Base-by-base conservation (phyloP, 352 stramenopile genomes). In the Phytophthora quininea region DNA sequence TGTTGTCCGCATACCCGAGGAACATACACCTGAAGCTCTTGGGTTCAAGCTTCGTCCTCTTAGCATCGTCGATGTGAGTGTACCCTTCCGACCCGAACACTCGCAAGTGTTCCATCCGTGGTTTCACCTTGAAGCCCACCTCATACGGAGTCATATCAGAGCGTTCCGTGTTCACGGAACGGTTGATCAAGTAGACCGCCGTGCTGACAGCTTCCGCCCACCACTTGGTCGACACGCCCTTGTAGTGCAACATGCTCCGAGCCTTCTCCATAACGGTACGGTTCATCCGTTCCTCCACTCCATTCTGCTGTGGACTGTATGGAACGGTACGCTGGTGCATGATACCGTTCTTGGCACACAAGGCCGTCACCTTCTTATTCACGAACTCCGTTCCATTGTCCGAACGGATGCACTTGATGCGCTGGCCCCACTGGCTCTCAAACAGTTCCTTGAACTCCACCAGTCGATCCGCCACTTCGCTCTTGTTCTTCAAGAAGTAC, bases 151-250 rank as follows among this genome's bases (percentile, higher is more conserved):
- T 74, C 4, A n/a, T 51, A 12, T 15, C 45, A 4, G 14, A 10
- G 9, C 24, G 1, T 11, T 14, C 8, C 4, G 29, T 49, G 37
- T 53, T 71, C 2, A 52, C 15, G 12, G 54, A 30, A 2, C 68
- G 56, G 53, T 74, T 77, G 24, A 70, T 51, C 5, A 74, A 14
- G 43, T 70, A 76, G 6, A 67, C 37, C 2, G 64, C 71, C 1
- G 67, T 77, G 38, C 64, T 71, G 0, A 74, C 47, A 1, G 68
- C 67, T 46, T 76, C 67, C 4, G 54, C 67, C 67, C 68, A 76
- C 67, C 67, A 76, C 1, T 58, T 11, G 35, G 14, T 60, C 1
- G 54, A 15, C 5, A 76, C 15, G 1, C n/a, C 11, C 24, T 70
- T 62, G 50, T 70, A 64, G 40, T 59, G 24, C 7, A 76, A 11